phyloP scores from a whole-genome alignment of 2,329 filamentous ascomycete species.

The Acrocalymma vagum region DNA sequence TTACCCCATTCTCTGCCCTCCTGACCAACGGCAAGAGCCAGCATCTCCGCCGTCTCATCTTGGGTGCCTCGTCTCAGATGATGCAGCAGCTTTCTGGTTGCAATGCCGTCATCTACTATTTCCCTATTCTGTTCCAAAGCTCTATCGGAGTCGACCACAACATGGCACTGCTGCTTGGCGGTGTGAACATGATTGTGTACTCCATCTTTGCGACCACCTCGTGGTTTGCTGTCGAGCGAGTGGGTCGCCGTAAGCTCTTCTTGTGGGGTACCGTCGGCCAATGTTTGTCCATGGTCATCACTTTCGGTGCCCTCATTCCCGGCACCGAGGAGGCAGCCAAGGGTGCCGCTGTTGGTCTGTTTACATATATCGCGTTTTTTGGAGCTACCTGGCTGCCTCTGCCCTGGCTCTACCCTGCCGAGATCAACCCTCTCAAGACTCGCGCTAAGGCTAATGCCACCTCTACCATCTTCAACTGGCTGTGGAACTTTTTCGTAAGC shows the following conservation, averaged over 20 bases:
- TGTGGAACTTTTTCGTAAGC: constrained; percentile 56
- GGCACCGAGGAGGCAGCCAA: constrained; percentile 49
- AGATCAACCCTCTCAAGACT: constrained; percentile 64
- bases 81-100: constrained; percentile 63
- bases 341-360: constrained; percentile 67
- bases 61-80: constrained; percentile 67
- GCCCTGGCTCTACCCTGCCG: constrained; percentile 66
- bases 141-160: constrained; percentile 61
- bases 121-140: constrained; percentile 52
- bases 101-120: constrained; percentile 56
- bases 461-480: constrained; percentile 63
- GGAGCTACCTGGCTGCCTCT: constrained; percentile 71
- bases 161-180: constrained; percentile 54
- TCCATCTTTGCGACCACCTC: constrained; percentile 65
- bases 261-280: constrained; percentile 59
- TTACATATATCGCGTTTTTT: constrained; percentile 75
- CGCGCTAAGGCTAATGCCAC: constrained; percentile 65
- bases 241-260: constrained; percentile 59
- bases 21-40: constrained; percentile 70
- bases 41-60: constrained; percentile 68
- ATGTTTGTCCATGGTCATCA: constrained; percentile 55
- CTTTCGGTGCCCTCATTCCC: constrained; percentile 52
- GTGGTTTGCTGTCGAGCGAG: constrained; percentile 71
- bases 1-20: constrained; percentile 57
- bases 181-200: constrained; percentile 65